phyloP scores from a whole-genome alignment of 495 filamentous ascomycete genomes.

The Neurospora intermedia region DNA sequence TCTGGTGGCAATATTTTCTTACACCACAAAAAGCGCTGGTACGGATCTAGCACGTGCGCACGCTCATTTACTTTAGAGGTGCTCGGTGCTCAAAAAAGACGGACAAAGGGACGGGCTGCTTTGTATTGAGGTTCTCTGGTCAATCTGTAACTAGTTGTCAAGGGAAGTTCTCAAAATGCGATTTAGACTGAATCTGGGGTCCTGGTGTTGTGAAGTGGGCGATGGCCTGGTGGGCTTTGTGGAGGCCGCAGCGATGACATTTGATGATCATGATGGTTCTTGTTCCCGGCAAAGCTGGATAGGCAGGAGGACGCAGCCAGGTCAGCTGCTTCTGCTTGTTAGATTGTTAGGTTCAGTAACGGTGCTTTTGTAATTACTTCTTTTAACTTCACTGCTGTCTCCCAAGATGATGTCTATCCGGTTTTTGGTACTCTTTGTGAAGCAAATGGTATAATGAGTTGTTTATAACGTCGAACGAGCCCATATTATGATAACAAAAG shows the following conservation, averaged over 20 bases:
- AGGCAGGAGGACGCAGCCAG: not conserved
- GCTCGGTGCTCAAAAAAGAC: slow-evolving; percentile 20
- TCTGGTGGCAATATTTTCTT: slow-evolving; percentile 15
- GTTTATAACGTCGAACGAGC: not conserved
- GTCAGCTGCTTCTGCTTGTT: not conserved
- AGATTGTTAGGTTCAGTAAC: not conserved
- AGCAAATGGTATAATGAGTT: not conserved
- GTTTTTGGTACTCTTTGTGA: not conserved
- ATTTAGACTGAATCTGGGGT: slow-evolving; percentile 23
- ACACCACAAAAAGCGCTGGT: slow-evolving; percentile 19
- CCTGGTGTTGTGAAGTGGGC: not conserved
- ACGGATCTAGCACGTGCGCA: slow-evolving; percentile 15
- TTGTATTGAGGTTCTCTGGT: slow-evolving; percentile 6
- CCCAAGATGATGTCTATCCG: not conserved
- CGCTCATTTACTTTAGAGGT: slow-evolving; percentile 21
- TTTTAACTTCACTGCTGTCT: not conserved
- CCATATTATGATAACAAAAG: not conserved
- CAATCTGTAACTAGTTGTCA: slow-evolving; percentile 22
- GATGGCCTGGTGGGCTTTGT: not conserved
- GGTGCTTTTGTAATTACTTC: not conserved
- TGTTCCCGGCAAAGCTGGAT: not conserved
- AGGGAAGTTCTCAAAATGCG: slow-evolving; percentile 24
- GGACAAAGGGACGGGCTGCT: slow-evolving; percentile 3
- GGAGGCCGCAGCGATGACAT: not conserved
- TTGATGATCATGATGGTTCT: not conserved